Percentiles rank a stretch among this genome's conserved stretches.
Conservation (phyloP, 139 green algal species). For the Micractinium conductrix region DNA sequence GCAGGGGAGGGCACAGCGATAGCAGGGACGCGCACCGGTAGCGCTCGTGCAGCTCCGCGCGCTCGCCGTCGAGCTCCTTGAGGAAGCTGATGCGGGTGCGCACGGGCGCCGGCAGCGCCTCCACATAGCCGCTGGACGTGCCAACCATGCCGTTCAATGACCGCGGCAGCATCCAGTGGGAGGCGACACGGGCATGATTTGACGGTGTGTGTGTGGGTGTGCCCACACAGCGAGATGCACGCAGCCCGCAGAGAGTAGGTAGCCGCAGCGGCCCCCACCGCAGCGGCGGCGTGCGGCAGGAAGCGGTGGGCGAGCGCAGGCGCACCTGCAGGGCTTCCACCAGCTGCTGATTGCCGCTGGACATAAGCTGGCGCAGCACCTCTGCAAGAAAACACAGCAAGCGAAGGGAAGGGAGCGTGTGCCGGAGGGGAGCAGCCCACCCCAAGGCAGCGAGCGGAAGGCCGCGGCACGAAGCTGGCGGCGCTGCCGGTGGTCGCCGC, state of each 20-base stretch:
- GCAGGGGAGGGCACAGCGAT: no score
- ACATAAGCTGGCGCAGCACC: conserved; percentile 34
- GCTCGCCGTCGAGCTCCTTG: conserved; percentile 65
- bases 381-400: no score
- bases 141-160: conserved; percentile 62
- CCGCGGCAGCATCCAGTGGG: conserved; percentile 29
- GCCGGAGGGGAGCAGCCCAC: no score
- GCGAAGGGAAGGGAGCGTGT: no score
- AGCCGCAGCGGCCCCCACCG: not conserved
- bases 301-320: not conserved
- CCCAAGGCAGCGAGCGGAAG: no score
- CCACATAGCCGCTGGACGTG: conserved; percentile 56
- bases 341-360: conserved; percentile 18
- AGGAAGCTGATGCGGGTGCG: conserved; percentile 51
- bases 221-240: not conserved
- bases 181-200: not conserved
- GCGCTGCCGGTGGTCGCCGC: no score
- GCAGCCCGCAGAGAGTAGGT: no score
- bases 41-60: conserved; percentile 72
- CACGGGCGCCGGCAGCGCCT: conserved; percentile 52
- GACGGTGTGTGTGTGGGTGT: not conserved
- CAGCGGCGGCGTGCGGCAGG: not conserved
- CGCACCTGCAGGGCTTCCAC: conserved; percentile 32
- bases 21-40: conserved; percentile 21
- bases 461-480: no score